Percentiles rank a stretch among this genome's conserved stretches.
These are phyloP conservation scores for Leucosporidium creatinivorum DNA, from an alignment of 768 basidiomycete species.

Conservation along the genomic window DNA sequence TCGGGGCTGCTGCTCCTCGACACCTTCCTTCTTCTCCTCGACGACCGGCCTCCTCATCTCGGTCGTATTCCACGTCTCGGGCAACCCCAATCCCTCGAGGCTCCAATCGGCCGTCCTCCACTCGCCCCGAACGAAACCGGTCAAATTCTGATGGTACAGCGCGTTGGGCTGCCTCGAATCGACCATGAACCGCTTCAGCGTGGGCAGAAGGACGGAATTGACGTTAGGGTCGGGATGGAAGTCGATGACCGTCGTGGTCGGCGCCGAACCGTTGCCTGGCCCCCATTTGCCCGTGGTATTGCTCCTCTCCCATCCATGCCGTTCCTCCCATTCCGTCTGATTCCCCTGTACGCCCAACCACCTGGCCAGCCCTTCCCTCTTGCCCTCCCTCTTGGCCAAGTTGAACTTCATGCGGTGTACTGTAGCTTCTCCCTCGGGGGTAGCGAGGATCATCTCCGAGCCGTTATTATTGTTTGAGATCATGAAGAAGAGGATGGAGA, in stretches of 20 bases:
- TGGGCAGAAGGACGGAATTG: neutral
- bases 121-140: slow-evolving; percentile 20
- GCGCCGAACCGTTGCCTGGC: no score
- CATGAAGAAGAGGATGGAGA: slow-evolving; percentile 3
- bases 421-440: neutral
- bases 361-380: neutral
- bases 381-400: neutral
- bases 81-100: slow-evolving; percentile 14
- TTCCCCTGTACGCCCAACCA: neutral
- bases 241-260: neutral
- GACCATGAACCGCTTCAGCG: neutral
- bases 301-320: no score
- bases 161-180: neutral
- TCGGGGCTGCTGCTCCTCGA: neutral
- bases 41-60: neutral
- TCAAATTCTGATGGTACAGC: slow-evolving; percentile 24
- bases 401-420: neutral
- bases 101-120: neutral
- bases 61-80: slow-evolving; percentile 19
- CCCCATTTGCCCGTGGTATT: no score
- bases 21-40: neutral
- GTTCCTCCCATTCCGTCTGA: no score
- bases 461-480: neutral
- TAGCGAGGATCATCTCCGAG: no score
- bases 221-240: neutral